Evolutionary conservation across 805 yeast genomes (phyloP).

Genomic region (Ogataea sp.): DNA sequence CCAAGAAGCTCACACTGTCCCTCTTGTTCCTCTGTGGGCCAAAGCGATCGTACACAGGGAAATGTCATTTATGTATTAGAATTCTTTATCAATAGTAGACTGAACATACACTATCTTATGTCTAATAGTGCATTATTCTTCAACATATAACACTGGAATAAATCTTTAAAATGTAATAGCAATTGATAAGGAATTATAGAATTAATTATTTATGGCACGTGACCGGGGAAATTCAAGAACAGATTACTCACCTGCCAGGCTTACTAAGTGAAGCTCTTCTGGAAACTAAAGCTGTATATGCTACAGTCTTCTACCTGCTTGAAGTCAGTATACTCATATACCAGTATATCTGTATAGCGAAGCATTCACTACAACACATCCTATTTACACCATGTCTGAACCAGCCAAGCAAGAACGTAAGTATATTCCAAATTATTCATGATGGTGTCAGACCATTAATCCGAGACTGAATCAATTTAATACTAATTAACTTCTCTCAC

Average conservation of each 20-base stretch:
- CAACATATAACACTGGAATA: too few species aligned
- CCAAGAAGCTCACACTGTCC: slow-evolving; percentile 65
- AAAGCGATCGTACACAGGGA: not conserved
- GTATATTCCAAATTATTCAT: too few species aligned
- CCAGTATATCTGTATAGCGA: not conserved
- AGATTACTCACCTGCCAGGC: too few species aligned
- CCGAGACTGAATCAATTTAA: too few species aligned
- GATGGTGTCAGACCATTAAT: too few species aligned
- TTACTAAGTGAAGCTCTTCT: not conserved
- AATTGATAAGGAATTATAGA: too few species aligned
- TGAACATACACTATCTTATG: too few species aligned
- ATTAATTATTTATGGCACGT: not conserved
- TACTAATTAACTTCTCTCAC: not conserved
- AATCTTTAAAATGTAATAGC: too few species aligned
- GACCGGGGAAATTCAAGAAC: not conserved
- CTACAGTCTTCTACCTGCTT: not conserved
- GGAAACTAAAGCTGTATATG: not conserved
- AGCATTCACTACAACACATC: not conserved
- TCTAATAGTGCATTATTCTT: too few species aligned
- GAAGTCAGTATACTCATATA: not conserved
- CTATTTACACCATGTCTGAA: slow-evolving; percentile 14
- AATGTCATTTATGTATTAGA: too few species aligned
- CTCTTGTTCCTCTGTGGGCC: slow-evolving; percentile 5
- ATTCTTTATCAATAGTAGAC: too few species aligned
- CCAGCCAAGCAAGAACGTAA: slow-evolving; percentile 8